Conservation (phyloP, 2,329 filamentous ascomycete species). For the Ophiostoma angusticollis region DNA sequence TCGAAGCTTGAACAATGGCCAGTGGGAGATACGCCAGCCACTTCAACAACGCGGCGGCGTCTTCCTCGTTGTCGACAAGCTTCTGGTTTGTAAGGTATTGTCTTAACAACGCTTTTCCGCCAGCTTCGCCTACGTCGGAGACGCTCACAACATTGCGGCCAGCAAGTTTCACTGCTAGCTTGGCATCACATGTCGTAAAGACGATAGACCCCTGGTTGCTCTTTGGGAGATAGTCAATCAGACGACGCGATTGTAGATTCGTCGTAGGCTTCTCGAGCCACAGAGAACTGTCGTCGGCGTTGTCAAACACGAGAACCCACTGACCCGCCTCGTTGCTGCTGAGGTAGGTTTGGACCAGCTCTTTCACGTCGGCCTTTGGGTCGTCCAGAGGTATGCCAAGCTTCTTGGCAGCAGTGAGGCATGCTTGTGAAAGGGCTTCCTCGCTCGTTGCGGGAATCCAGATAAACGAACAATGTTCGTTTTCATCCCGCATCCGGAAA, state of each 20-base stretch:
- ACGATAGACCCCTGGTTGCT: background rate
- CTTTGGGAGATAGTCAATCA: background rate
- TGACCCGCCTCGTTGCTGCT: conserved; percentile 15
- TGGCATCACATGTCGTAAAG: background rate
- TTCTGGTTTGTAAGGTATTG: background rate
- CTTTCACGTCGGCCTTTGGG: conserved; percentile 23
- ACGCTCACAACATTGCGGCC: background rate
- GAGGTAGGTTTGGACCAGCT: conserved; percentile 23
- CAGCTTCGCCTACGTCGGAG: background rate
- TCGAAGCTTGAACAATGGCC: conserved; percentile 11
- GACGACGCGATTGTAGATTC: background rate
- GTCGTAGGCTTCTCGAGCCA: conserved; percentile 11
- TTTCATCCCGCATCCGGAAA: conserved; percentile 16
- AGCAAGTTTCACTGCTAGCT: background rate
- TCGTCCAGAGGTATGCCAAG: conserved; percentile 20
- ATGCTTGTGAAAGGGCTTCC: conserved; percentile 23
- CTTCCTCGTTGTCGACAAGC: conserved; percentile 7
- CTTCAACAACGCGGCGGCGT: background rate
- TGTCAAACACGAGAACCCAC: conserved; percentile 34
- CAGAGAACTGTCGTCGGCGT: conserved; percentile 27
- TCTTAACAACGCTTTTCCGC: conserved; percentile 8
- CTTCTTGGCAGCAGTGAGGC: conserved; percentile 20
- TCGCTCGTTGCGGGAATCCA: conserved; percentile 24
- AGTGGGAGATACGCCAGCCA: conserved; percentile 9
- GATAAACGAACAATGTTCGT: conserved; percentile 24